Evolutionary conservation across 1,284 basidiomycete species (phyloP), one percentile per base, ranked within the genome.

Genomic region (Fistulinella cinereoalba): DNA sequence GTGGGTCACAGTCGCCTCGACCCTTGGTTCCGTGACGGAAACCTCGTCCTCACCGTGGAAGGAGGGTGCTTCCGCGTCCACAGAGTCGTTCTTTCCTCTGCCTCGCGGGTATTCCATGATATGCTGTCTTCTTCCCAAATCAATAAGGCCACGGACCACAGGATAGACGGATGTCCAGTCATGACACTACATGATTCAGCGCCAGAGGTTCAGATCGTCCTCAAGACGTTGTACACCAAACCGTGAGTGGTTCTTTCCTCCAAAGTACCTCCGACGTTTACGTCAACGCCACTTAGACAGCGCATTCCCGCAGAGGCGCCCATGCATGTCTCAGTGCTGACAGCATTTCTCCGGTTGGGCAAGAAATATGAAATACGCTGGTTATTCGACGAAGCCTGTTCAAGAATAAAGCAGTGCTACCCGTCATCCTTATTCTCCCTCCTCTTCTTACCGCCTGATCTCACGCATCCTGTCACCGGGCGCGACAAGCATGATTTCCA

Each of bases 401-500:
- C 41, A 22, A 46, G 57, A 38, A 58, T 60, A 21, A 45, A 48
- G 25, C 48, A 54, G 37, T 58, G 60, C 18, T 63, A 61, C 37
- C 58, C 57, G 15, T 50, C 60, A 1, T 61, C 60, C 28, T 31
- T 60, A 32, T 62, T 62, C 39, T 46, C 60, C 37, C 57, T 59
- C 27, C 57, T 58, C 11, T 58, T 58, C 41, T 38, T 58, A 16
- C 57, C 57, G 25, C 49, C 57, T 3, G 52, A 53, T 37, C 55
- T 58, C 28, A 49, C 44, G 29, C 47, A 44, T 27, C 60, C 57
- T 16, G 32, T 59, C 45, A 42, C 39, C 9, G 55, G 57, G 29
- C 52, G 60, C 3, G 57, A 59, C 52, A 50, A 52, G 48, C 56
- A 59, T 37, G 60, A 62, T 41, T 60, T 60, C 21, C 58, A 58